Percentiles rank a stretch among this genome's conserved stretches.
Evolutionary conservation across 225 moss, liverwort and hornwort genomes (phyloP).

Genomic region (Physcomitrellopsis africana): DNA sequence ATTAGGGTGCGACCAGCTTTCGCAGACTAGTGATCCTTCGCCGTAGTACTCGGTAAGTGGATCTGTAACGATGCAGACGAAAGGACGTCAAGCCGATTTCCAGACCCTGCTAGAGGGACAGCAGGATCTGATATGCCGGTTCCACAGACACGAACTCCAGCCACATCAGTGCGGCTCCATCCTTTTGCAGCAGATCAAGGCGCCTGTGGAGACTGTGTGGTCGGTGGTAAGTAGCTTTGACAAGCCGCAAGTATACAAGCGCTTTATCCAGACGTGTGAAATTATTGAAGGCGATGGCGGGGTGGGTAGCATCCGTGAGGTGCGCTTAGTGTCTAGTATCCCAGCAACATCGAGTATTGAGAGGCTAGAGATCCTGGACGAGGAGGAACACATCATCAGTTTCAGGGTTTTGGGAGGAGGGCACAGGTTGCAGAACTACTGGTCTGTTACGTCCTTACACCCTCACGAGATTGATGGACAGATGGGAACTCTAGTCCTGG

Average conservation of each 20-base stretch:
- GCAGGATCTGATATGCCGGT: slow-evolving; percentile 51
- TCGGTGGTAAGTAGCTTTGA: slow-evolving; percentile 48
- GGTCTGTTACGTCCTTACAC: slow-evolving; percentile 57
- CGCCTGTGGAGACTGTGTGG: slow-evolving; percentile 58
- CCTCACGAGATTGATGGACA: slow-evolving; percentile 38
- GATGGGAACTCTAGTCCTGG: slow-evolving; percentile 53
- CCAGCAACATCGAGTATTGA: slow-evolving; percentile 61
- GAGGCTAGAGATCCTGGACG: slow-evolving; percentile 56
- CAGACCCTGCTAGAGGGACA: slow-evolving; percentile 36
- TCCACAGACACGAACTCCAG: slow-evolving; percentile 52
- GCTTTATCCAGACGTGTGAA: slow-evolving; percentile 51
- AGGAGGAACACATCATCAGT: slow-evolving; percentile 48
- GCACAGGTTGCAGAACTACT: slow-evolving; percentile 59
- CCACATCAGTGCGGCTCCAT: slow-evolving; percentile 60
- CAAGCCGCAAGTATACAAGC: slow-evolving; percentile 58
- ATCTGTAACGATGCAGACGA: slow-evolving; percentile 24
- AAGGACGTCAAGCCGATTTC: slow-evolving; percentile 36
- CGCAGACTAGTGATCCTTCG: no score
- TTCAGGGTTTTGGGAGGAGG: slow-evolving; percentile 57
- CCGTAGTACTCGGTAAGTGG: no score
- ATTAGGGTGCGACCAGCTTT: neutral
- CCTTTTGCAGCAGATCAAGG: slow-evolving; percentile 51
- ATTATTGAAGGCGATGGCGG: slow-evolving; percentile 45
- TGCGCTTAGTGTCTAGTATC: slow-evolving; percentile 51
- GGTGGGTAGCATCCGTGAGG: slow-evolving; percentile 55